Conservation (phyloP, 305 asterid species). For the Solanum aculeatissimum region DNA sequence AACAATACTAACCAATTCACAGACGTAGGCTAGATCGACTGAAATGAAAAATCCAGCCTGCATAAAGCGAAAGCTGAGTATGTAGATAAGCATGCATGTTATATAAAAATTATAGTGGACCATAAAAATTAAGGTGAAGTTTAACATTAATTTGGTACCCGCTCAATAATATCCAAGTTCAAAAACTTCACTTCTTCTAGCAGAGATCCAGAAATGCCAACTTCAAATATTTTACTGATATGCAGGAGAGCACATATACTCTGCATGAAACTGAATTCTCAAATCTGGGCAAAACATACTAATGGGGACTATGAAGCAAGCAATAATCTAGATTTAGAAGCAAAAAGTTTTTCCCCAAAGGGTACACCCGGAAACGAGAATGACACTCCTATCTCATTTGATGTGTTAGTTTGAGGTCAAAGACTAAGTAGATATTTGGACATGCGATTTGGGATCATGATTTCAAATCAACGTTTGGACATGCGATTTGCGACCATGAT, state of each 20-base stretch:
- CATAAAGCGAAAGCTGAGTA: neutral
- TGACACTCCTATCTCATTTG: neutral
- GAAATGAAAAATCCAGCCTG: slow-evolving; percentile 73
- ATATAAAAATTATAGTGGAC: neutral
- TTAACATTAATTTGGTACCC: slow-evolving; percentile 32
- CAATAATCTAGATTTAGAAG: neutral
- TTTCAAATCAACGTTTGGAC: neutral
- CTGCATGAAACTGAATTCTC: slow-evolving; percentile 18
- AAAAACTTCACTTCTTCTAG: slow-evolving; percentile 52
- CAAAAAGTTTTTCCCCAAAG: neutral
- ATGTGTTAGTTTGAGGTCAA: neutral
- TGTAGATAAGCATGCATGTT: neutral
- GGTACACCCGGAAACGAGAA: neutral
- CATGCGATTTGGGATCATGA: neutral
- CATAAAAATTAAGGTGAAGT: slow-evolving; percentile 1
- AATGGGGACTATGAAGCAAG: neutral
- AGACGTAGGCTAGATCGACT: slow-evolving; percentile 66
- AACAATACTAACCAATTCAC: slow-evolving; percentile 56
- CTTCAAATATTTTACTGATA: slow-evolving; percentile 86
- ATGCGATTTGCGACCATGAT: neutral
- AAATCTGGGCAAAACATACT: neutral
- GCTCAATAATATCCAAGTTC: slow-evolving; percentile 64
- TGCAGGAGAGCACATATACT: slow-evolving; percentile 83
- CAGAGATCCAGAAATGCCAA: slow-evolving; percentile 72
- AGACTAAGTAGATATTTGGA: neutral